These are phyloP conservation scores for Trypanosoma vivax DNA, from an alignment of 208 protist species.

Conservation along the genomic window DNA sequence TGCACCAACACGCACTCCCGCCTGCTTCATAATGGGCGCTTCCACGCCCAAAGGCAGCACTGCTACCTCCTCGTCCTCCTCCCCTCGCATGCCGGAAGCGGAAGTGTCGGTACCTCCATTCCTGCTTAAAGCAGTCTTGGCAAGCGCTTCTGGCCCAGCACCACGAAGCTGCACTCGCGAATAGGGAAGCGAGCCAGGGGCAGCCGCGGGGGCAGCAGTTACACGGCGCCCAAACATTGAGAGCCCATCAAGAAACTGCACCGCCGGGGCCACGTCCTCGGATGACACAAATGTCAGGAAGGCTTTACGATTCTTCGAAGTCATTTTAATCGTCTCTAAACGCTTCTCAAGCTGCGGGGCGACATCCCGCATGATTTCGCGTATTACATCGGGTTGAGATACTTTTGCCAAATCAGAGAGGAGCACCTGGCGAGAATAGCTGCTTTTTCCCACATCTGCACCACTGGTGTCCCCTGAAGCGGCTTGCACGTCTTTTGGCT, in stretches of 20 bases:
- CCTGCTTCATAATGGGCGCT: constrained; percentile 1
- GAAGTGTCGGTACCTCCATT: not conserved
- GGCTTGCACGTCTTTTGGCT: constrained; percentile 51
- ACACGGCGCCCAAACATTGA: constrained; percentile 76
- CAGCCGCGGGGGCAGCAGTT: constrained; percentile 48
- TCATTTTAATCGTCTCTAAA: constrained; percentile 87
- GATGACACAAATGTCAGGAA: constrained; percentile 78
- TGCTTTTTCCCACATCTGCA: constrained; percentile 64
- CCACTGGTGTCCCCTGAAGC: constrained; percentile 23
- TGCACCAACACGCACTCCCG: not conserved
- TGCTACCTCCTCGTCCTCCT: constrained; percentile 19
- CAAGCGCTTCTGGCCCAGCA: constrained; percentile 8
- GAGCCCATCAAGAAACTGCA: constrained; percentile 82
- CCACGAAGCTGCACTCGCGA: constrained; percentile 25
- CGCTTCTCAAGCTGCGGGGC: constrained; percentile 81
- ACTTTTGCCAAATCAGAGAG: constrained; percentile 78
- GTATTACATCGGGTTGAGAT: constrained; percentile 80
- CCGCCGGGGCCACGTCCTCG: constrained; percentile 58
- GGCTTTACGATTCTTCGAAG: constrained; percentile 84
- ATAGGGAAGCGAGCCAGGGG: constrained; percentile 80
- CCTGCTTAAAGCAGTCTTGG: not conserved
- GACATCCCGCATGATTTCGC: constrained; percentile 80
- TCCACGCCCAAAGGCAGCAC: constrained; percentile 41
- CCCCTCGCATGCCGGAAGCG: not conserved
- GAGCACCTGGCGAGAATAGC: constrained; percentile 77